Evolutionary conservation across 495 filamentous ascomycete genomes (phyloP).

Genomic region (Lentithecium fluviatile): DNA sequence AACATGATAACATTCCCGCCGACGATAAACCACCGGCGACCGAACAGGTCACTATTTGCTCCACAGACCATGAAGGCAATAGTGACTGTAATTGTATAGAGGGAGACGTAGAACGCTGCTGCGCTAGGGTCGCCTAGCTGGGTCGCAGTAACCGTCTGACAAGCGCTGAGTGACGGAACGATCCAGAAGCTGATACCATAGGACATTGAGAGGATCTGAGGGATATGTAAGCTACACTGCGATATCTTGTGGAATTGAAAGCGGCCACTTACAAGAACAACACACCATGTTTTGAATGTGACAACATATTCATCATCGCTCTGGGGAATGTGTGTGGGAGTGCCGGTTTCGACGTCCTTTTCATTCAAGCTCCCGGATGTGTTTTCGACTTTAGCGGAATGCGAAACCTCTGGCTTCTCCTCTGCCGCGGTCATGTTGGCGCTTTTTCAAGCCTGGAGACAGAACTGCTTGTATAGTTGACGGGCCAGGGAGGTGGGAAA

Average conservation of each 20-base stretch:
- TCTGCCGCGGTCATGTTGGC: slow-evolving; percentile 6
- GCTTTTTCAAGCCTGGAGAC: not conserved
- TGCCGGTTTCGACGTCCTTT: slow-evolving; percentile 2
- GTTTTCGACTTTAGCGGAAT: not conserved
- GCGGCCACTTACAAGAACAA: slow-evolving; percentile 20
- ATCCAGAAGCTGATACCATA: slow-evolving; percentile 45
- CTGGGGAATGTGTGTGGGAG: slow-evolving; percentile 6
- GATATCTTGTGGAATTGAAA: not conserved
- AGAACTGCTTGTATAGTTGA: no score
- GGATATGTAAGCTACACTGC: no score
- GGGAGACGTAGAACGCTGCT: slow-evolving; percentile 34
- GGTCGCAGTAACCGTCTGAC: slow-evolving; percentile 34
- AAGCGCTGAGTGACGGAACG: slow-evolving; percentile 36
- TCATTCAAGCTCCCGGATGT: slow-evolving; percentile 4
- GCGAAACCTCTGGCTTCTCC: not conserved
- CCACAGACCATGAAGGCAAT: slow-evolving; percentile 41
- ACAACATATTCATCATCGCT: slow-evolving; percentile 26
- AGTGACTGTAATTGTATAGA: slow-evolving; percentile 38
- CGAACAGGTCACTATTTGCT: slow-evolving; percentile 37
- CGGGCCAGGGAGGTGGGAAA: no score
- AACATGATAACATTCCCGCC: slow-evolving; percentile 32
- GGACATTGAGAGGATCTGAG: slow-evolving; percentile 35
- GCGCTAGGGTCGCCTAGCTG: slow-evolving; percentile 37
- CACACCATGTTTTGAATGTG: slow-evolving; percentile 33
- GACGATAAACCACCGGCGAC: slow-evolving; percentile 36